Evolutionary conservation across 1,139 yeast genomes (phyloP).

Genomic region (Zygoascus sp.): DNA sequence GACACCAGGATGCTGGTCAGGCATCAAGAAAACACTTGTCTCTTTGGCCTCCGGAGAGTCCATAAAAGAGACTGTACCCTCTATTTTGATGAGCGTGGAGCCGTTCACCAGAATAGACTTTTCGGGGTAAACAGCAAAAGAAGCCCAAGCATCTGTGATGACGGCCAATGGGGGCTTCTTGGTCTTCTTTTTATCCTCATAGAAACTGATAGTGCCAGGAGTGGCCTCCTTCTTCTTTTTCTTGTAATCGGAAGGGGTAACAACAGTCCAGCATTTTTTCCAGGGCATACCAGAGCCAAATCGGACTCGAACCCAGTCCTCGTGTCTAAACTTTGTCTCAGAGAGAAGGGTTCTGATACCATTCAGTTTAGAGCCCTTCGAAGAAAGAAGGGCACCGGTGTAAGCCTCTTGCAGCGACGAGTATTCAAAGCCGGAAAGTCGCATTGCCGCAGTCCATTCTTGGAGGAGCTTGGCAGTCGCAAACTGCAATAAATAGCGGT

Average conservation of each 20-base stretch:
- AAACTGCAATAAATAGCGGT: slow-evolving; percentile 77
- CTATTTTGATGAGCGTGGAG: slow-evolving; percentile 82
- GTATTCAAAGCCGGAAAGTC: slow-evolving; percentile 76
- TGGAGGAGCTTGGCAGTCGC: slow-evolving; percentile 38
- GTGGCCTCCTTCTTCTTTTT: slow-evolving; percentile 37
- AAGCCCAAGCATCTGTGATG: slow-evolving; percentile 62
- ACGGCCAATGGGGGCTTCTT: slow-evolving; percentile 80
- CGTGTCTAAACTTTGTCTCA: slow-evolving; percentile 80
- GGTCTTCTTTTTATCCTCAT: slow-evolving; percentile 40
- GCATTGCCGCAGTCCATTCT: slow-evolving; percentile 76
- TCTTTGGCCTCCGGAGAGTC: slow-evolving; percentile 54
- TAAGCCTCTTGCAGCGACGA: slow-evolving; percentile 86
- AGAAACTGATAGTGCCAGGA: slow-evolving; percentile 39
- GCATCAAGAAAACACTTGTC: slow-evolving; percentile 89
- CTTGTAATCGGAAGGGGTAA: slow-evolving; percentile 59
- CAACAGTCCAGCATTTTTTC: slow-evolving; percentile 91
- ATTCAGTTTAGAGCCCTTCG: slow-evolving; percentile 79
- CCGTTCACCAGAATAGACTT: slow-evolving; percentile 73
- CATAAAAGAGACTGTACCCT: slow-evolving; percentile 70
- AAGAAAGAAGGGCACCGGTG: slow-evolving; percentile 86
- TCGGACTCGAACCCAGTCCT: slow-evolving; percentile 91
- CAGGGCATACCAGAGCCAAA: slow-evolving; percentile 98
- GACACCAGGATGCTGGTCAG: slow-evolving; percentile 88
- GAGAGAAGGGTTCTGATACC: slow-evolving; percentile 83
- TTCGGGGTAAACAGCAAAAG: slow-evolving; percentile 93